phyloP scores from a whole-genome alignment of 495 filamentous ascomycete species.

The Aspergillus indologenus region DNA sequence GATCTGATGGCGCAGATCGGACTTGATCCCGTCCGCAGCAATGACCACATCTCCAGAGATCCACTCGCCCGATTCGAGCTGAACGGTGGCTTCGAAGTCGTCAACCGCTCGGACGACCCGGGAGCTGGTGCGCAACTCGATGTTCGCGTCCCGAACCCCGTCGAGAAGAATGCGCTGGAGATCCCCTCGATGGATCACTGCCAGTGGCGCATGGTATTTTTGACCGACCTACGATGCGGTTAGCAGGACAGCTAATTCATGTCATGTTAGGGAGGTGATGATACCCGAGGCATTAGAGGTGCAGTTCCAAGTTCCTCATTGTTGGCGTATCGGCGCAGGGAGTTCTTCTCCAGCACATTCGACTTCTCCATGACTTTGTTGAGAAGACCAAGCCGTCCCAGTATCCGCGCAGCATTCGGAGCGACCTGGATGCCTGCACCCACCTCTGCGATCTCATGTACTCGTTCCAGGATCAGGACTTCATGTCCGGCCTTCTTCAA shows the following conservation, averaged over 20 bases:
- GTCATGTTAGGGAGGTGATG: background rate
- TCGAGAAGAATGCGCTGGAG: constrained; percentile 1
- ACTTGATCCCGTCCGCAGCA: background rate
- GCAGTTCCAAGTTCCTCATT: background rate
- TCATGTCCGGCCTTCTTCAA: background rate
- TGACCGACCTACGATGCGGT: background rate
- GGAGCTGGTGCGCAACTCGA: background rate
- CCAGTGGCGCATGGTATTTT: background rate
- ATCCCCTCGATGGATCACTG: background rate
- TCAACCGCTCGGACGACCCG: background rate
- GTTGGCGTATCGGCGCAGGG: background rate
- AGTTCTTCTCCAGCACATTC: background rate
- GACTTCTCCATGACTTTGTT: background rate
- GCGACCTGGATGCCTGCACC: constrained; percentile 2
- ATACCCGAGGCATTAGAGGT: background rate
- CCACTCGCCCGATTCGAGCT: background rate
- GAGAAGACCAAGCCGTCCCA: background rate
- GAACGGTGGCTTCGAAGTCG: background rate
- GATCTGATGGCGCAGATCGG: background rate
- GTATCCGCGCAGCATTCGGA: background rate
- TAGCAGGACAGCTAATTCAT: no score
- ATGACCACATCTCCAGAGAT: background rate
- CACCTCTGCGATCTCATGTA: background rate
- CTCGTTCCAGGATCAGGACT: background rate
- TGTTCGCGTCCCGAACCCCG: background rate